Percentiles rank a stretch among this genome's conserved stretches.
These are phyloP conservation scores for Dorcoceras hygrometricum DNA, from an alignment of 257 asterid species.

Conservation along the genomic window DNA sequence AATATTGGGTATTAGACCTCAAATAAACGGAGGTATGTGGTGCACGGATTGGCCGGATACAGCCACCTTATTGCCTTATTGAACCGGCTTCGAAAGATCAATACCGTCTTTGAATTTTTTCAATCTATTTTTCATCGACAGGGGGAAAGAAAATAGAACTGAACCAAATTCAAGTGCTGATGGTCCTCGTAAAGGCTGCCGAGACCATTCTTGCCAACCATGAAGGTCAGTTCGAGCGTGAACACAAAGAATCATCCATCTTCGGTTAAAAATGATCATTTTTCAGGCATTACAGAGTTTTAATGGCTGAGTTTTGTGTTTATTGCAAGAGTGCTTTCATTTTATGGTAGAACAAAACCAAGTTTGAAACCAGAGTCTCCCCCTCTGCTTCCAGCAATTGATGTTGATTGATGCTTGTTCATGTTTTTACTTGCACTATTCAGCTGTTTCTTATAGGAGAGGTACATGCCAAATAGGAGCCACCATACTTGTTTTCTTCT, in stretches of 20 bases:
- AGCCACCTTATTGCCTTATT: background rate
- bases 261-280: too few species aligned
- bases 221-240: background rate
- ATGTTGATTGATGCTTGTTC: constrained; percentile 7
- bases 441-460: constrained; percentile 22
- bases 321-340: background rate
- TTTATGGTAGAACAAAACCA: too few species aligned
- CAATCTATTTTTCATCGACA: too few species aligned
- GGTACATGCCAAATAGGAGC: constrained; percentile 9
- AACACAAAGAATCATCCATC: background rate
- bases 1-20: background rate
- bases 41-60: background rate
- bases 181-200: background rate
- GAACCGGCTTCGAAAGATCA: background rate
- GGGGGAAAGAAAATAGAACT: too few species aligned
- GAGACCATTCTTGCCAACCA: background rate
- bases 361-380: too few species aligned
- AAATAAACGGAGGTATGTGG: background rate
- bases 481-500: background rate
- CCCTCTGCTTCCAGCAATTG: constrained; percentile 1
- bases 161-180: background rate
- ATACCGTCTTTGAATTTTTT: background rate
- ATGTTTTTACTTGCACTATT: background rate
- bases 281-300: too few species aligned
- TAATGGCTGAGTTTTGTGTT: too few species aligned